Evolutionary conservation across 2,329 filamentous ascomycete genomes (phyloP).

Genomic region (Stachybotrys chlorohalonatus): DNA sequence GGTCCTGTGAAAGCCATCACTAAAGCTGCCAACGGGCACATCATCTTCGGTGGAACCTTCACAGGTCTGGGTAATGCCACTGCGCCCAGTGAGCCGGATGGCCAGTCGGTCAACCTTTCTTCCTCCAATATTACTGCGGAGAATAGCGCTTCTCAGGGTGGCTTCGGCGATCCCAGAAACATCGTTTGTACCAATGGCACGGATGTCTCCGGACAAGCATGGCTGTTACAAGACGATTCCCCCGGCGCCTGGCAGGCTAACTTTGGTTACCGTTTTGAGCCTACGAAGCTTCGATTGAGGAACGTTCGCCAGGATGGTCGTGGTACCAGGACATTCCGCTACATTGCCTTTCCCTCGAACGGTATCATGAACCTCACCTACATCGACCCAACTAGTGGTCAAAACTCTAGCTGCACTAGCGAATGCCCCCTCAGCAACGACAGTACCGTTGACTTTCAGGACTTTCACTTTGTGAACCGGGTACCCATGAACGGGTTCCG

Average conservation of each 20-base stretch:
- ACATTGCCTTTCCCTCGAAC: constrained; percentile 73
- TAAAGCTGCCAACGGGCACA: constrained; percentile 69
- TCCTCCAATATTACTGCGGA: constrained; percentile 65
- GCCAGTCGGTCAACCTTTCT: constrained; percentile 75
- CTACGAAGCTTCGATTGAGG: constrained; percentile 77
- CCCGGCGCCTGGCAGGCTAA: constrained; percentile 76
- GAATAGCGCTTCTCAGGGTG: constrained; percentile 50
- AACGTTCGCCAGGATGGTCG: constrained; percentile 80
- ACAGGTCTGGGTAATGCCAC: constrained; percentile 78
- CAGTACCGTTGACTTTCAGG: constrained; percentile 59
- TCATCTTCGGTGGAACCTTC: constrained; percentile 88
- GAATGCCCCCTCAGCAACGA: constrained; percentile 77
- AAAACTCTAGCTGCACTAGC: constrained; percentile 65
- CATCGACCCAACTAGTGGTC: constrained; percentile 62
- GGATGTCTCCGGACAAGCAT: constrained; percentile 69
- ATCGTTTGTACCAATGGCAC: constrained; percentile 66
- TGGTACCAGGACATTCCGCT: constrained; percentile 82
- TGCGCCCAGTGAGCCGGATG: constrained; percentile 55
- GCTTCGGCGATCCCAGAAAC: constrained; percentile 67
- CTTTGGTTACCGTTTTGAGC: constrained; percentile 77
- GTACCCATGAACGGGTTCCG: constrained; percentile 84
- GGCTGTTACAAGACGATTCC: constrained; percentile 64
- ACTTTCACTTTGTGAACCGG: constrained; percentile 82
- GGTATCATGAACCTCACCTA: constrained; percentile 97
- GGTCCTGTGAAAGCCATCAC: constrained; percentile 81